These are phyloP conservation scores for Pseudocercospora fijiensis DNA, from an alignment of 2,329 filamentous ascomycete species.

Conservation along the genomic window DNA sequence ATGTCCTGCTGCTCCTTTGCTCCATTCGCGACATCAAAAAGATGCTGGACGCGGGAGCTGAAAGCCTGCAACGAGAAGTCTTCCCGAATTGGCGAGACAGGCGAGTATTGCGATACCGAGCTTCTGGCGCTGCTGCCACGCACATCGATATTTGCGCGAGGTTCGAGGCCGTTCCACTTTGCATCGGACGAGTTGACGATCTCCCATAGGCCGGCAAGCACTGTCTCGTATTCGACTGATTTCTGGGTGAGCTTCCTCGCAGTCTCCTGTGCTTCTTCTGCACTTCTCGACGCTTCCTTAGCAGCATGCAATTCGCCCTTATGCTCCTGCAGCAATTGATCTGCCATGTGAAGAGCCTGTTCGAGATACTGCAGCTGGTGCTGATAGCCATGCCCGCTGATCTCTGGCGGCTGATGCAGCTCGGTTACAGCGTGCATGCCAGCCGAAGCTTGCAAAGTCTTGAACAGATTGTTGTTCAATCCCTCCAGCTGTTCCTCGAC, in stretches of 20 bases:
- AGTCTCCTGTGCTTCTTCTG: slow-evolving; percentile 28
- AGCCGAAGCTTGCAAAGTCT: slow-evolving; percentile 42
- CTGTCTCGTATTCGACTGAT: slow-evolving; percentile 57
- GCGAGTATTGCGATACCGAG: slow-evolving; percentile 26
- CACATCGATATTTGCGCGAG: slow-evolving; percentile 57
- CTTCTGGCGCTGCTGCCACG: slow-evolving; percentile 41
- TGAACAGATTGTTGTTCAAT: slow-evolving; percentile 36
- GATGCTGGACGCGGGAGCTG: slow-evolving; percentile 71
- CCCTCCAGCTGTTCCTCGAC: slow-evolving; percentile 37
- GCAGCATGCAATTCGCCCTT: slow-evolving; percentile 31
- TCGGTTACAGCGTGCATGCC: slow-evolving; percentile 54
- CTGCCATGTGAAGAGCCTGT: slow-evolving; percentile 51
- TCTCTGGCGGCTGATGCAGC: slow-evolving; percentile 59
- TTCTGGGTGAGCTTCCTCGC: slow-evolving; percentile 38
- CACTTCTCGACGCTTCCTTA: slow-evolving; percentile 23
- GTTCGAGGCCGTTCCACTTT: slow-evolving; percentile 44
- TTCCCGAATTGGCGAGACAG: slow-evolving; percentile 37
- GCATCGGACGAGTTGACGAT: slow-evolving; percentile 47
- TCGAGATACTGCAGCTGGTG: slow-evolving; percentile 69
- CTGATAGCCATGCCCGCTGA: slow-evolving; percentile 58
- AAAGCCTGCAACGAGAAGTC: slow-evolving; percentile 74
- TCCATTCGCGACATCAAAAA: slow-evolving; percentile 73
- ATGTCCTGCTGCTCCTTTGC: slow-evolving; percentile 87
- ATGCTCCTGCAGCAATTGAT: slow-evolving; percentile 36
- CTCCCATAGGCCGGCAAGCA: slow-evolving; percentile 54